A percentile compares a stretch with the other conserved stretches of the same genome.
phyloP scores from a whole-genome alignment of 2,329 filamentous ascomycete genomes.

The Scytalidium lignicola region DNA sequence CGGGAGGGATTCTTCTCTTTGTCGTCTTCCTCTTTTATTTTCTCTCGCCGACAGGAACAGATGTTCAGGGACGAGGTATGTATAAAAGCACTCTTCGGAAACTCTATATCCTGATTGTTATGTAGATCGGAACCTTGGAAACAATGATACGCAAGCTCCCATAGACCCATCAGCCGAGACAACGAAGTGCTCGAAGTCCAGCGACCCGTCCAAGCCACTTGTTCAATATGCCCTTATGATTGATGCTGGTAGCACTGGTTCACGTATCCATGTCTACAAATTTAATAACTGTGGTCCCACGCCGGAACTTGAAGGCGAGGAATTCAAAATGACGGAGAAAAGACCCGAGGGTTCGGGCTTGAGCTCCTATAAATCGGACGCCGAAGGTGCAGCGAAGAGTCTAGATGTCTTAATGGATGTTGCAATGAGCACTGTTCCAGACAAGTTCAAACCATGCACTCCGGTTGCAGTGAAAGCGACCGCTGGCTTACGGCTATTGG shows the following conservation, averaged over 20 bases:
- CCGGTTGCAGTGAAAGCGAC: constrained; percentile 98
- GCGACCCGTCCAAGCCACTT: constrained; percentile 83
- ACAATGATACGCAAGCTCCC: constrained; percentile 44
- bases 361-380: constrained; percentile 82
- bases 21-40: constrained; percentile 60
- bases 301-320: constrained; percentile 89
- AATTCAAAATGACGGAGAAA: constrained; percentile 91
- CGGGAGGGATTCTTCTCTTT: constrained; percentile 55
- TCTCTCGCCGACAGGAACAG: constrained; percentile 50
- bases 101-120: not conserved
- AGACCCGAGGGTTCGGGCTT: constrained; percentile 67
- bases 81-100: not conserved
- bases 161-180: constrained; percentile 61
- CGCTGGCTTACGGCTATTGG: constrained; percentile 84
- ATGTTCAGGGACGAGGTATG: constrained; percentile 20
- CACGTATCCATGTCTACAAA: constrained; percentile 95
- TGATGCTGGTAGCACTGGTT: constrained; percentile 95
- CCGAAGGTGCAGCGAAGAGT: constrained; percentile 82
- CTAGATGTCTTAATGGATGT: constrained; percentile 84
- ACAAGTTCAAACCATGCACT: constrained; percentile 84
- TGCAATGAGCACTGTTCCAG: constrained; percentile 78
- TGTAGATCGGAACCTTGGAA: constrained; percentile 17
- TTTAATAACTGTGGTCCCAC: constrained; percentile 98
- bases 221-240: constrained; percentile 99
- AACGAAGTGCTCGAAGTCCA: constrained; percentile 74